A percentile compares a stretch with the other conserved stretches of the same genome.
phyloP scores from a whole-genome alignment of 139 green algal genomes.

The Haematococcus lacustris region DNA sequence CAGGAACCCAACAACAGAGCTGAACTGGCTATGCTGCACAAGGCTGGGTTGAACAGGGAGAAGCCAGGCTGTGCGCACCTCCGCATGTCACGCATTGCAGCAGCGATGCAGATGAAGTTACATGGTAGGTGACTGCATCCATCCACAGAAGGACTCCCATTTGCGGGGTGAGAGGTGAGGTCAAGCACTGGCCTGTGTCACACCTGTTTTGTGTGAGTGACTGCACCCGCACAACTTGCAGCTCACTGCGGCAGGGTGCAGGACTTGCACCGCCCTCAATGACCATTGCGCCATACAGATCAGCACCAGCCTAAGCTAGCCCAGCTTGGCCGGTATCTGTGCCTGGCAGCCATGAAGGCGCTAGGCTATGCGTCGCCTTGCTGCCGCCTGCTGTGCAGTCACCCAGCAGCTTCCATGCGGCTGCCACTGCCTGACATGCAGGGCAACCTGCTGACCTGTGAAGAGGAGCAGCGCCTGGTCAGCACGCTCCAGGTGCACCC shows the following conservation, averaged over 20 bases:
- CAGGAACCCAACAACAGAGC: not conserved
- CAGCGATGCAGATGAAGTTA: not conserved
- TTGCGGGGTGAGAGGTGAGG: not conserved
- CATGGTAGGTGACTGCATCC: not conserved
- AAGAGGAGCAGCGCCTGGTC: constrained; percentile 70
- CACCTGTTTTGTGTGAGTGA: not conserved
- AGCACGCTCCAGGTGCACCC: constrained; percentile 38
- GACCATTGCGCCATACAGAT: not conserved
- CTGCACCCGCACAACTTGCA: not conserved
- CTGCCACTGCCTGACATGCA: constrained; percentile 4
- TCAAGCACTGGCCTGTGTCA: not conserved
- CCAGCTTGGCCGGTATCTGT: not conserved
- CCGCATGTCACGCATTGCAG: not conserved
- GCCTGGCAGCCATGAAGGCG: not conserved
- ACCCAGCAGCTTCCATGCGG: not conserved
- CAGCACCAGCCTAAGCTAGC: not conserved
- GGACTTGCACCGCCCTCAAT: not conserved
- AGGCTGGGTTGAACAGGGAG: not conserved
- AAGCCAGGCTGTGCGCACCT: not conserved
- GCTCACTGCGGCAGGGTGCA: not conserved
- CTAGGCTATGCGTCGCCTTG: not conserved
- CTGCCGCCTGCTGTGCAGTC: not conserved
- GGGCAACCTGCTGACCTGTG: constrained; percentile 79
- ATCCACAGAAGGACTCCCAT: not conserved
- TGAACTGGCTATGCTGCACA: not conserved